A percentile compares a stretch with the other conserved stretches of the same genome.
Conservation (phyloP, 2,329 filamentous ascomycete genomes). For the Monosporascus ibericus region DNA sequence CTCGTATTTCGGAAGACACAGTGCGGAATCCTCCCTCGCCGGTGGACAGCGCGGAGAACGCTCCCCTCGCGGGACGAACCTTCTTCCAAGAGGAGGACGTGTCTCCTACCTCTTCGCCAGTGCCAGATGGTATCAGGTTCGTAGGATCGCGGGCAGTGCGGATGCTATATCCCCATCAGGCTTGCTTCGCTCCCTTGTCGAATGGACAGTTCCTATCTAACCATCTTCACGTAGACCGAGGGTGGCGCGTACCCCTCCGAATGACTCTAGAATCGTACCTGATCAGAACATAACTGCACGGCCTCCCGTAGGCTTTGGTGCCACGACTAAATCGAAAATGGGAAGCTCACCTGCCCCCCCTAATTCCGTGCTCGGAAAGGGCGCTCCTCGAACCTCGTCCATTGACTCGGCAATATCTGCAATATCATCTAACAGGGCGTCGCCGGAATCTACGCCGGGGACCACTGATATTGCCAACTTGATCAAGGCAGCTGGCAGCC, state of each 20-base stretch:
- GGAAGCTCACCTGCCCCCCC: slow-evolving; percentile 37
- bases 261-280: slow-evolving; percentile 44
- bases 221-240: slow-evolving; percentile 18
- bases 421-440: slow-evolving; percentile 55
- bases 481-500: slow-evolving; percentile 77
- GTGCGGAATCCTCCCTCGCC: slow-evolving; percentile 3
- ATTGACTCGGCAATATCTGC: slow-evolving; percentile 90
- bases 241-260: slow-evolving; percentile 30
- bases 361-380: slow-evolving; percentile 33
- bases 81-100: slow-evolving; percentile 9
- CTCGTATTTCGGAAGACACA: slow-evolving; percentile 6
- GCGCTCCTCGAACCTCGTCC: slow-evolving; percentile 67
- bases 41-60: slow-evolving; percentile 5
- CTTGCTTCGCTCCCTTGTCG: slow-evolving; percentile 1
- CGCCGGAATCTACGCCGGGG: slow-evolving; percentile 52
- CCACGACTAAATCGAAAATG: slow-evolving; percentile 37
- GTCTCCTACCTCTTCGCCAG: slow-evolving; percentile 18
- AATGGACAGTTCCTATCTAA: background rate
- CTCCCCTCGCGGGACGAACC: slow-evolving; percentile 4
- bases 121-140: slow-evolving; percentile 13
- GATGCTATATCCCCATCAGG: background rate
- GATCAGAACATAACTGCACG: slow-evolving; percentile 36
- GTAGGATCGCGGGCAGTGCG: slow-evolving; percentile 3
- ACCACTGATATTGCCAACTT: slow-evolving; percentile 72
- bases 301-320: slow-evolving; percentile 34